A percentile compares a stretch with the other conserved stretches of the same genome.
Conservation (phyloP, 2,329 filamentous ascomycete genomes). For the Seiridium cupressi region DNA sequence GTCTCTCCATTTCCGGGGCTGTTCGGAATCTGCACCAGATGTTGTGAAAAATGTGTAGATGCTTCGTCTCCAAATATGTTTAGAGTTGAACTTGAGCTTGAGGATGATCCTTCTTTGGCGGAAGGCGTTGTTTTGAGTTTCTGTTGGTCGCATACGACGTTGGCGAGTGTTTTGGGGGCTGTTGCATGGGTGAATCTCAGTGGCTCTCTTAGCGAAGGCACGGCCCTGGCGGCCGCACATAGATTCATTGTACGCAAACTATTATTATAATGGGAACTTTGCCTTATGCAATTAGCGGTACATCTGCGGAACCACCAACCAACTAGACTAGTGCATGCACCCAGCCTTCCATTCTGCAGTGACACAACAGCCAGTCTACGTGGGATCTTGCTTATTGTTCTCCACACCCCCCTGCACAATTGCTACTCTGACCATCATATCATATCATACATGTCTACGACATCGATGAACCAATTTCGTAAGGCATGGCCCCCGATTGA, state of each 20-base stretch:
- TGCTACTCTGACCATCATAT: too few species aligned
- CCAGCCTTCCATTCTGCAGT: background rate
- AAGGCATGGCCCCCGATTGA: too few species aligned
- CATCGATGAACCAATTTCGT: too few species aligned
- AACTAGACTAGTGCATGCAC: background rate
- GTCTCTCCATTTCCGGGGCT: background rate
- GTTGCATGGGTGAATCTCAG: background rate
- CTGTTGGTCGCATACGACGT: background rate
- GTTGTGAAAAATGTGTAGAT: background rate
- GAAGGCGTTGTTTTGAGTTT: background rate
- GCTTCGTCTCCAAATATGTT: background rate
- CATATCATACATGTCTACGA: too few species aligned
- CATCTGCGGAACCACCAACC: background rate
- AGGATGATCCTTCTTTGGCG: background rate
- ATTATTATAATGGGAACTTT: background rate
- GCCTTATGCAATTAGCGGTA: background rate
- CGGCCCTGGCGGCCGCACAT: too few species aligned
- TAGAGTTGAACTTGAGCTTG: background rate
- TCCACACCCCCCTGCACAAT: too few species aligned
- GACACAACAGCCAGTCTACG: background rate
- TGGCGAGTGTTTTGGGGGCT: background rate
- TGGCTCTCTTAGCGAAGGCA: background rate
- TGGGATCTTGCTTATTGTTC: background rate
- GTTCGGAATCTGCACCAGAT: background rate
- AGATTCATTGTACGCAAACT: too few species aligned